phyloP scores from a whole-genome alignment of 768 basidiomycete genomes.

The Tulasnella sp. region DNA sequence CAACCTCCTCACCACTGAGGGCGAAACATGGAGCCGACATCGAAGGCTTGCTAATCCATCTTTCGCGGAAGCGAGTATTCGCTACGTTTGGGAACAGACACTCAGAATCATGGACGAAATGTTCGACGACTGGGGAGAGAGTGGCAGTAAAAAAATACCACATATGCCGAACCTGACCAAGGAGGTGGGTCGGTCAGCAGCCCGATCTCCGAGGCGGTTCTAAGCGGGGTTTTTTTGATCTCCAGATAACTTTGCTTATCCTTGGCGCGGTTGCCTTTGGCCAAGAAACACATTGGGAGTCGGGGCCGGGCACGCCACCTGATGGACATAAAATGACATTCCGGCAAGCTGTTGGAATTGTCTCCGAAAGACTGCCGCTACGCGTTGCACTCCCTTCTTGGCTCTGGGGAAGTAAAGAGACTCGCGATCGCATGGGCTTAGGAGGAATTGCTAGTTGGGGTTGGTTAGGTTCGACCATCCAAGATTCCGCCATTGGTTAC shows the following conservation, averaged over 20 bases:
- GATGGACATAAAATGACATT: conserved; percentile 24
- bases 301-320: not conserved
- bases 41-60: not conserved
- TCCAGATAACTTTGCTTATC: conserved; percentile 7
- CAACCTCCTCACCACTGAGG: conserved; percentile 24
- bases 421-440: not conserved
- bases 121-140: conserved; percentile 13
- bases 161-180: not conserved
- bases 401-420: conserved; percentile 16
- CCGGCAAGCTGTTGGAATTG: not conserved
- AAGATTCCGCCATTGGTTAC: not conserved
- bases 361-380: not conserved
- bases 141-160: not conserved
- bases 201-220: not conserved
- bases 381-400: conserved; percentile 1
- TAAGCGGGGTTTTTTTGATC: not conserved
- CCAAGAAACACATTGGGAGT: not conserved
- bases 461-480: conserved; percentile 14
- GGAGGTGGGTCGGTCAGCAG: not conserved
- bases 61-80: conserved; percentile 11
- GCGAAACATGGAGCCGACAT: conserved; percentile 19
- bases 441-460: conserved; percentile 15
- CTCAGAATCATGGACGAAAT: conserved; percentile 18
- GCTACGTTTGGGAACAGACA: conserved; percentile 11
- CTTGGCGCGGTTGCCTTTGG: conserved; percentile 13